A percentile compares a stretch with the other conserved stretches of the same genome.
Evolutionary conservation across 768 basidiomycete species (phyloP).

Genomic region (Termitomyces sp.): DNA sequence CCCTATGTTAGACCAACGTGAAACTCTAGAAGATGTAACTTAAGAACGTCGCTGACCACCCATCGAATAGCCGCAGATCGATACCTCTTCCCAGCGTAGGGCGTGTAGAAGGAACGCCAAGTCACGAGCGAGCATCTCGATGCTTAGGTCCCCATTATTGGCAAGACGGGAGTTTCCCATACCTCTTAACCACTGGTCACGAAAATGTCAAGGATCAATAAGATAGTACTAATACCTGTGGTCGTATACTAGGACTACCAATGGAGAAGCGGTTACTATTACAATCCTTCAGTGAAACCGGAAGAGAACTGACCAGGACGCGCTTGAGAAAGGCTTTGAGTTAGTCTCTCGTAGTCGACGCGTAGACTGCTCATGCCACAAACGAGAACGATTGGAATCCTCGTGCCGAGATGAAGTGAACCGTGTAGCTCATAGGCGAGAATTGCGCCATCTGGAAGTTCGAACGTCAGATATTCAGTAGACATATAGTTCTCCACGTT

Average conservation of each 20-base stretch:
- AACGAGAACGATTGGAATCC: constrained; percentile 37
- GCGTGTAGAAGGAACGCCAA: constrained; percentile 33
- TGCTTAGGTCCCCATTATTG: constrained; percentile 34
- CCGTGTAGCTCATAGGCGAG: constrained; percentile 42
- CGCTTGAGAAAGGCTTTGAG: constrained; percentile 26
- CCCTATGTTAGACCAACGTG: constrained; percentile 24
- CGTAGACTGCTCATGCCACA: constrained; percentile 37
- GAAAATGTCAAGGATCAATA: neutral
- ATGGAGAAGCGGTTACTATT: neutral
- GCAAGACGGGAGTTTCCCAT: constrained; percentile 41
- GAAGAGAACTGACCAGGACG: constrained; percentile 32
- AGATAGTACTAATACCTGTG: constrained; percentile 23
- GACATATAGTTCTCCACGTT: constrained; percentile 13
- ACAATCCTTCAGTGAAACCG: neutral
- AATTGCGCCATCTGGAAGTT: constrained; percentile 39
- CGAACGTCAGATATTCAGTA: constrained; percentile 20
- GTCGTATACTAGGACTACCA: constrained; percentile 41
- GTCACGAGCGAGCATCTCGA: constrained; percentile 44
- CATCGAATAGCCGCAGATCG: constrained; percentile 50
- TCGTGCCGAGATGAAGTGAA: constrained; percentile 25
- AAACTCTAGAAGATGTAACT: neutral
- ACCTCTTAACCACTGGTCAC: constrained; percentile 26
- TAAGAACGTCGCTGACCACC: constrained; percentile 33
- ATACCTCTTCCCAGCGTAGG: constrained; percentile 38
- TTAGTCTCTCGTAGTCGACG: constrained; percentile 37